A percentile compares a stretch with the other conserved stretches of the same genome.
phyloP scores from a whole-genome alignment of 192 early-diverging fungal genomes.

The Obelidium mucronatum region DNA sequence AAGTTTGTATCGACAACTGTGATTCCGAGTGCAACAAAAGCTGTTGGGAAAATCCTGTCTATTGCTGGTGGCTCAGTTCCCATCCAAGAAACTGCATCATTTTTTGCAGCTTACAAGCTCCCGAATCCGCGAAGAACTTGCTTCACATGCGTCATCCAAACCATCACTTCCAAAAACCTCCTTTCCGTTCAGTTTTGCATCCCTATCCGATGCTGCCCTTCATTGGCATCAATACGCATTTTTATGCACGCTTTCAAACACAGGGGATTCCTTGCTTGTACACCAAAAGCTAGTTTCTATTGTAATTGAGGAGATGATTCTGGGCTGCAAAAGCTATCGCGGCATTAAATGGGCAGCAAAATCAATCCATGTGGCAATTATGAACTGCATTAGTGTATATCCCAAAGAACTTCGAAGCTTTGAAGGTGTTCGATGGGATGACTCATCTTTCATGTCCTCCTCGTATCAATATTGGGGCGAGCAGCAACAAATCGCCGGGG shows the following conservation, averaged over 20 bases:
- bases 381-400: constrained; percentile 59
- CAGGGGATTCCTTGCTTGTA: constrained; percentile 58
- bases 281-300: constrained; percentile 44
- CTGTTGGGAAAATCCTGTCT: constrained; percentile 64
- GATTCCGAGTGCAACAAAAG: constrained; percentile 73
- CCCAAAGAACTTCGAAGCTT: constrained; percentile 65
- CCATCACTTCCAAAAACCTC: constrained; percentile 44
- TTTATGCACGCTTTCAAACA: constrained; percentile 51
- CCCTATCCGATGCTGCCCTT: constrained; percentile 68
- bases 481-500: constrained; percentile 55
- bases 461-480: constrained; percentile 84
- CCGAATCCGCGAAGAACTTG: constrained; percentile 69
- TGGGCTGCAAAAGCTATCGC: constrained; percentile 60
- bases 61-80: constrained; percentile 47
- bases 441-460: constrained; percentile 66
- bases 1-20: constrained; percentile 66
- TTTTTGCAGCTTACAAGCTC: constrained; percentile 66
- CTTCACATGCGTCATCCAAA: constrained; percentile 66
- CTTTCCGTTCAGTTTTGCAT: constrained; percentile 57
- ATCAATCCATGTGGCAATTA: constrained; percentile 56
- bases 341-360: constrained; percentile 81
- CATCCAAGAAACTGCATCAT: constrained; percentile 52
- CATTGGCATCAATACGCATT: constrained; percentile 84
- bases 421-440: constrained; percentile 60
- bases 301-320: constrained; percentile 37